Evolutionary conservation across 176 grass and related monocot genomes (phyloP).

Genomic region (Triticum turgidum): DNA sequence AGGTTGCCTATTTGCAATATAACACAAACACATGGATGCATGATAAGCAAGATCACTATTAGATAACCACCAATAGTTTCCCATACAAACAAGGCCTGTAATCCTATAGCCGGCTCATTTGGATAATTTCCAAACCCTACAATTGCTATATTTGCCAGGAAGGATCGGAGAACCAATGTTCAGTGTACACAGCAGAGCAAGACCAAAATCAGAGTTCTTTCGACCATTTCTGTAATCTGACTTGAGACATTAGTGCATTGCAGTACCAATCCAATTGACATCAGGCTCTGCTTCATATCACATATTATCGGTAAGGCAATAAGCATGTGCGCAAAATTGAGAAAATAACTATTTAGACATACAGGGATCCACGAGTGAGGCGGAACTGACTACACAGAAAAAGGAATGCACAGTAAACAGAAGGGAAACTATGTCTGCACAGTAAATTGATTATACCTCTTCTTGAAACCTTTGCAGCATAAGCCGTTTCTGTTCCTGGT

Average conservation of each 20-base stretch:
- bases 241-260: constrained; percentile 1
- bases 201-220: background rate
- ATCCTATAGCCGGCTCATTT: background rate
- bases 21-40: background rate
- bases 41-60: background rate
- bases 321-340: background rate
- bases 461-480: constrained; percentile 99
- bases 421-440: background rate
- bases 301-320: background rate
- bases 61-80: too few species aligned
- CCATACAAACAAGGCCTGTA: background rate
- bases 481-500: constrained; percentile 94
- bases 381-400: background rate
- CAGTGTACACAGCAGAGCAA: background rate
- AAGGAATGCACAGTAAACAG: background rate
- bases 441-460: constrained; percentile 63
- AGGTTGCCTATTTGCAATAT: background rate
- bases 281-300: background rate
- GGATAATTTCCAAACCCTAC: background rate
- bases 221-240: background rate
- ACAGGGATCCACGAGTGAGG: background rate
- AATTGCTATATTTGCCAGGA: background rate
- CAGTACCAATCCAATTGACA: constrained; percentile 8
- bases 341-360: background rate
- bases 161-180: background rate